These are phyloP conservation scores for Prillingera fragicola DNA, from an alignment of 1,284 basidiomycete genomes.

Conservation along the genomic window DNA sequence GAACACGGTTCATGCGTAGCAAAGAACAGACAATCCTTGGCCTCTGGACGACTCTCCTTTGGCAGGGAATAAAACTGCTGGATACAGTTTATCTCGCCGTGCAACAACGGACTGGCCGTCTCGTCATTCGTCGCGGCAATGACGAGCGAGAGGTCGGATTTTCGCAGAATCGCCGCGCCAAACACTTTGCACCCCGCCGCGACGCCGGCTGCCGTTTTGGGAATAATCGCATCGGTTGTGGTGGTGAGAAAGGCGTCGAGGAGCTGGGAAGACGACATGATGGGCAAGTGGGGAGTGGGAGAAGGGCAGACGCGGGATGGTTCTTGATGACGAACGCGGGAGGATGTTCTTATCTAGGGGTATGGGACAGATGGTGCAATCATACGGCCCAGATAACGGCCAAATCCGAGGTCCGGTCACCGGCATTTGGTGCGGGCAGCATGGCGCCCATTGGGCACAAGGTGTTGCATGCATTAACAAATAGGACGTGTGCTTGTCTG, in stretches of 20 bases:
- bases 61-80: conserved; percentile 28
- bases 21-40: conserved; percentile 30
- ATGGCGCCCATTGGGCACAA: too few species aligned
- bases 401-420: too few species aligned
- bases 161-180: conserved; percentile 33
- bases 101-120: conserved; percentile 24
- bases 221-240: conserved; percentile 22
- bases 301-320: too few species aligned
- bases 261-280: too few species aligned
- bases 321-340: too few species aligned
- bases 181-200: conserved; percentile 28
- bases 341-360: too few species aligned
- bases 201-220: conserved; percentile 23
- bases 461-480: too few species aligned
- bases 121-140: conserved; percentile 28
- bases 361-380: too few species aligned
- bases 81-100: conserved; percentile 32
- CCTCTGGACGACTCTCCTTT: conserved; percentile 10
- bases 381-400: too few species aligned
- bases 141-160: conserved; percentile 26
- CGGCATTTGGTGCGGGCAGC: too few species aligned
- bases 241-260: conserved; percentile 21
- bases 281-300: too few species aligned
- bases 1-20: conserved; percentile 36
- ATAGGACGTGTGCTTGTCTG: too few species aligned